These are phyloP conservation scores for Debaryomycetaceae sp. DNA, from an alignment of 1,139 yeast genomes.

Conservation along the genomic window DNA sequence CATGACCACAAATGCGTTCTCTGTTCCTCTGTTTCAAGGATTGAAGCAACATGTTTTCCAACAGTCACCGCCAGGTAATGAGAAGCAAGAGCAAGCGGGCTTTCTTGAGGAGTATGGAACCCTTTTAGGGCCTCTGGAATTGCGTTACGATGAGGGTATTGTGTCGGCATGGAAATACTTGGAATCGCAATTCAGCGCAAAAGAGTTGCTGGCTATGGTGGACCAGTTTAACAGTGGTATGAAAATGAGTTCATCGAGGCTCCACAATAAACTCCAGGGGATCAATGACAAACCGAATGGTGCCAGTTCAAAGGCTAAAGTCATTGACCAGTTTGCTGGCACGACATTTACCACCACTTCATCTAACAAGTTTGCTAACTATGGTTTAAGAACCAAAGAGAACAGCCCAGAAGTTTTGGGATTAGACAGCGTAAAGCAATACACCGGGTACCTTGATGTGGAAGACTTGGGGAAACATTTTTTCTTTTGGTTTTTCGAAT, in stretches of 20 bases:
- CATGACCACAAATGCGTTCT: conserved; percentile 4
- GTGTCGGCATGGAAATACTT: conserved; percentile 26
- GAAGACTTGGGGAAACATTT: conserved; percentile 79
- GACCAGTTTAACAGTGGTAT: conserved; percentile 13
- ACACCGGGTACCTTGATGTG: conserved; percentile 84
- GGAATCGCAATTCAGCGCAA: conserved; percentile 15
- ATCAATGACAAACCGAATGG: not conserved
- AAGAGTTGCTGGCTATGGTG: conserved; percentile 16
- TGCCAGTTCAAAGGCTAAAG: not conserved
- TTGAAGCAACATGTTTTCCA: conserved; percentile 6
- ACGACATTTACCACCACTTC: not conserved
- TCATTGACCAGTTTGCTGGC: not conserved
- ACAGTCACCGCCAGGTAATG: conserved; percentile 4
- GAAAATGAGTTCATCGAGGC: not conserved
- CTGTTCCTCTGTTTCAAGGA: conserved; percentile 5
- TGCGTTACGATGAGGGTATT: conserved; percentile 5
- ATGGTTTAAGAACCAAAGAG: conserved; percentile 56
- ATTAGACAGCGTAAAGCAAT: conserved; percentile 75
- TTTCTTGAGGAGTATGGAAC: conserved; percentile 8
- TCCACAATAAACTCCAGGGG: not conserved
- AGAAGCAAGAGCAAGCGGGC: conserved; percentile 3
- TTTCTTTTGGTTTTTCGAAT: conserved; percentile 45
- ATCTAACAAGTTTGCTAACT: conserved; percentile 25
- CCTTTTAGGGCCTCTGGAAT: conserved; percentile 5
- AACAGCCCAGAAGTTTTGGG: conserved; percentile 59